Base-by-base conservation (phyloP, 2,329 filamentous ascomycete species). In the Pestalotiopsis sp. region DNA sequence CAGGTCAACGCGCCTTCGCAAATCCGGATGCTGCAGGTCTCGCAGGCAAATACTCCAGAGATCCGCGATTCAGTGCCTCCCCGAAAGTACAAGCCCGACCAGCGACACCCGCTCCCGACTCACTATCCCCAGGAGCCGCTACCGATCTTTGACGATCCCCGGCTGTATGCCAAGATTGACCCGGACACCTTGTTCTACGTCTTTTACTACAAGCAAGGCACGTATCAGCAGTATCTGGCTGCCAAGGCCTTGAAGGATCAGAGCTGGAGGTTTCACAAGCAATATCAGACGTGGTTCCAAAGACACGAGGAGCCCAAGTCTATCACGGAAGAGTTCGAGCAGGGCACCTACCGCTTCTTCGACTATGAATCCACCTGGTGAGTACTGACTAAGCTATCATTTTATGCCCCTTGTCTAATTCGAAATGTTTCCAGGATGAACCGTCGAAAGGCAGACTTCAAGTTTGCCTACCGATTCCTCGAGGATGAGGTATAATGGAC, bases 271-370 rank as follows among this genome's bases (percentile, higher is more conserved):
- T 99, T 99, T 80, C 96, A 99, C 83, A 99, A 99, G 85, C 96
- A 98, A 81, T 99, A 99, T 79, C 96, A 97, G 81, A 99, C 96
- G 1, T 99, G 96, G 96, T 99, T 99, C 78, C 96, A 99, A 81
- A 89, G 96, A 65, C 96, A 99, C 74, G 96, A 99, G 78, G 96
- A 99, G 84, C 96, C 96, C 20, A 99, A 99, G 86, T 95, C 91
- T 75, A 99, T 99, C 77, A 98, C 96, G 0, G 96, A 99, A 81
- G 96, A 99, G 82, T 98, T 94, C 78, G 96, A 99, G 83, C 96
- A 99, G 82, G 96, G 96, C 71, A 99, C 96, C 27, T 99, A 99
- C 84, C 91, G 96, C 64, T 99, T 99, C 86, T 99, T 99, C 81
- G 96, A 99, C 82, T 99, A 99, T 79, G 96, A 99, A 83, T 97